Base-by-base conservation (phyloP, 768 basidiomycete species). In the Clitopilus hobsonii region DNA sequence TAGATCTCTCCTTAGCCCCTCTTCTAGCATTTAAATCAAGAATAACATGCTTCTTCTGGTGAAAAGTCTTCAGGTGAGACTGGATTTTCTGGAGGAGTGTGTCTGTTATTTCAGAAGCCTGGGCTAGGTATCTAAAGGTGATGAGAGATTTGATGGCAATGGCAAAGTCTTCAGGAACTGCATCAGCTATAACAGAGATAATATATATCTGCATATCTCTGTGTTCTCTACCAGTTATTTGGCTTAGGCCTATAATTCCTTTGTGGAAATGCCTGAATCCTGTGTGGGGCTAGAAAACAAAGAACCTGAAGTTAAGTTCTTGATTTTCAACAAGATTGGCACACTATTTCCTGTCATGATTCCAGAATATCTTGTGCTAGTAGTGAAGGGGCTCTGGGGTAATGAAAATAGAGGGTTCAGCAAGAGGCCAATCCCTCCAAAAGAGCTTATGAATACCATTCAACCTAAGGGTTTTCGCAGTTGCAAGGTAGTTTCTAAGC, bases 151-250 rank as follows among this genome's bases (percentile, higher is more conserved):
- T 6, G 29, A 30, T 30, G 29, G 62, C 57, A 26, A 26, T 50
- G 28, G 73, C 26, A 22, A 71, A 59, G 29, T 52, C 8, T 3
- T 2, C n/a, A 4, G 59, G 54, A 13, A 58, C 61, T 50, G 53
- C 56, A 10, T 65, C 70, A 26, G 64, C 62, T 27, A 70, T 66
- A 8, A 65, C 36, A 14, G 54, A 51, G 22, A 73, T 50, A 4
- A 70, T 54, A 7, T 58, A 61, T 6, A 56, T 23, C 38, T 73
- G 60, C 2, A 72, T 25, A 23, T 72, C 61, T 0, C 56, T 55
- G 48, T 69, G 66, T 16, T 70, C 65, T 0, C 56, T 55, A 1
- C 70, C 65, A 0, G 72, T 70, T 32, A 65, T 59, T 41, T 73
- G 70, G 23, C 69, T 67, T 25, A 72, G 25, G 8, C 59, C 54